A percentile compares a stretch with the other conserved stretches of the same genome.
Conservation (phyloP, 1,284 basidiomycete species). For the Austroboletus novae-zelandiae region DNA sequence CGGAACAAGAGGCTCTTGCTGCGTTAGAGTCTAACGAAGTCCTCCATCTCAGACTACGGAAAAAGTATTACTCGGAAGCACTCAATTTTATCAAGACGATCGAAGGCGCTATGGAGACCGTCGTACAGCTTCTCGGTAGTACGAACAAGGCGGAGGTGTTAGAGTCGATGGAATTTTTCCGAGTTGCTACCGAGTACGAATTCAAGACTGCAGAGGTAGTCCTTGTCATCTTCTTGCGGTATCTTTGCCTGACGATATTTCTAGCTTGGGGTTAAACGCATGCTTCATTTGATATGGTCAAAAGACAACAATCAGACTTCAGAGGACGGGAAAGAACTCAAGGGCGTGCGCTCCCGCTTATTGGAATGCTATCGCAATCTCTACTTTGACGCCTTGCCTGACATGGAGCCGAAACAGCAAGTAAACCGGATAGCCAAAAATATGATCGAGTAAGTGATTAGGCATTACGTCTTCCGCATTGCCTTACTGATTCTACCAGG, state of each 20-base stretch:
- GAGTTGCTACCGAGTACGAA: conserved; percentile 80
- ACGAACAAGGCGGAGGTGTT: conserved; percentile 93
- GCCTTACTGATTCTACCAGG: conserved; percentile 39
- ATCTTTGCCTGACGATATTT: neutral
- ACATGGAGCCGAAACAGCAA: conserved; percentile 78
- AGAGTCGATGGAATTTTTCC: conserved; percentile 95
- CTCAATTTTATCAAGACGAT: conserved; percentile 84
- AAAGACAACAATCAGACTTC: conserved; percentile 88
- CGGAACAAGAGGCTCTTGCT: conserved; percentile 68
- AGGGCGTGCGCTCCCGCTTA: conserved; percentile 84
- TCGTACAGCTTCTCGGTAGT: conserved; percentile 82
- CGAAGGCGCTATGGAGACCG: conserved; percentile 73
- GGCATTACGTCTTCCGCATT: neutral
- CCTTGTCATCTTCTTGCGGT: neutral
- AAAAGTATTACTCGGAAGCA: conserved; percentile 88
- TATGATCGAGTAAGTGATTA: conserved; percentile 81
- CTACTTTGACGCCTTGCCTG: conserved; percentile 83
- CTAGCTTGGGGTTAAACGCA: conserved; percentile 86
- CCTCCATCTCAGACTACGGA: conserved; percentile 73
- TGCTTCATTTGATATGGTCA: conserved; percentile 97
- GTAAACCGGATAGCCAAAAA: conserved; percentile 96
- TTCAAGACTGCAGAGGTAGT: conserved; percentile 74
- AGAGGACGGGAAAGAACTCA: conserved; percentile 85
- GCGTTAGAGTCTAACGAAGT: conserved; percentile 65
- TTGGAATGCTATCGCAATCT: conserved; percentile 88